phyloP scores from a whole-genome alignment of 2,329 filamentous ascomycete species.

The Neopestalotiopsis sp. region DNA sequence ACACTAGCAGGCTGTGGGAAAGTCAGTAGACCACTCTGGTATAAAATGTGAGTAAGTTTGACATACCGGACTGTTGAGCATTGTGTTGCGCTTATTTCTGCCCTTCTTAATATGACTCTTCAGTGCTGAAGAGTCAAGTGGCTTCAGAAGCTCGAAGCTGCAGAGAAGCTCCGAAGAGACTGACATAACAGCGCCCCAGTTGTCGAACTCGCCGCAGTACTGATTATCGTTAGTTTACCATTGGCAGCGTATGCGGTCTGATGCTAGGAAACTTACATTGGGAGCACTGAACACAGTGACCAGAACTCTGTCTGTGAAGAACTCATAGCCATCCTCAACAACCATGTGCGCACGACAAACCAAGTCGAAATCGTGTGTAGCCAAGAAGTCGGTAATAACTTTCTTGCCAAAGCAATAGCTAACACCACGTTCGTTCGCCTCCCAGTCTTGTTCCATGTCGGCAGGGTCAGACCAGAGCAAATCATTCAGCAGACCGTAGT shows the following conservation, averaged over 20 bases:
- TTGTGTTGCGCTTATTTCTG: constrained; percentile 89
- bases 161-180: constrained; percentile 92
- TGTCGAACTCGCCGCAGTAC: constrained; percentile 99
- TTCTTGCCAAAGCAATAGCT: constrained; percentile 99
- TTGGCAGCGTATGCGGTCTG: not conserved
- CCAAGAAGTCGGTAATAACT: constrained; percentile 94
- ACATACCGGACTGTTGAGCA: constrained; percentile 95
- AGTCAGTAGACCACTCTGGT: constrained; percentile 20
- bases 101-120: constrained; percentile 99
- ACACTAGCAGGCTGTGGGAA: constrained; percentile 57
- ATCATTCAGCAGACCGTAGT: constrained; percentile 95
- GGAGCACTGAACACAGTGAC: constrained; percentile 98
- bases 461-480: constrained; percentile 97
- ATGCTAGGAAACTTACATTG: constrained; percentile 71
- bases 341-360: constrained; percentile 99
- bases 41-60: not conserved
- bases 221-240: constrained; percentile 43
- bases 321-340: constrained; percentile 98
- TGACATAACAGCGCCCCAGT: constrained; percentile 99
- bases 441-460: constrained; percentile 98
- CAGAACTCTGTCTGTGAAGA: constrained; percentile 92
- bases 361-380: constrained; percentile 94
- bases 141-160: constrained; percentile 96
- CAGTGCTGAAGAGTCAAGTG: constrained; percentile 90
- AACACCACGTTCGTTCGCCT: constrained; percentile 94